These are phyloP conservation scores for Quillaja saponaria DNA, from an alignment of 306 rosid genomes.

Conservation along the genomic window DNA sequence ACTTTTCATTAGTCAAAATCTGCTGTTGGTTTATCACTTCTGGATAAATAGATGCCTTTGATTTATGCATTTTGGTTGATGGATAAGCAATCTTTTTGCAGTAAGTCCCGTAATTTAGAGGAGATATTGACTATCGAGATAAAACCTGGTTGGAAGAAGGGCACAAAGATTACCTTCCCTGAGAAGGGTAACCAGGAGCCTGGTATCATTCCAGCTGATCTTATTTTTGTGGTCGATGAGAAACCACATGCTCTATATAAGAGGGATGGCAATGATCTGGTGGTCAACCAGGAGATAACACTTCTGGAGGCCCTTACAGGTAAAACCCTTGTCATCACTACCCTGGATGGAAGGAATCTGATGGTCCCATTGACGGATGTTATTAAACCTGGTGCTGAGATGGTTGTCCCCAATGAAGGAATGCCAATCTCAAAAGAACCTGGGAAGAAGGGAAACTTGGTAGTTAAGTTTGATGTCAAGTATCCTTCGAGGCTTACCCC, in stretches of 20 bases:
- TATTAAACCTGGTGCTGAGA: constrained; percentile 71
- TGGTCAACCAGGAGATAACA: constrained; percentile 75
- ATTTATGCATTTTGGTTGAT: constrained; percentile 22
- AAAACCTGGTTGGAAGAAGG: constrained; percentile 97
- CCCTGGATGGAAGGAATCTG: constrained; percentile 79
- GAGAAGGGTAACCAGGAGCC: constrained; percentile 93
- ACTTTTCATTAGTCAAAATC: too few relatives aligned
- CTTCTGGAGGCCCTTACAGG: constrained; percentile 90
- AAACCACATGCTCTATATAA: constrained; percentile 76
- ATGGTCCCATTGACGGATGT: constrained; percentile 58
- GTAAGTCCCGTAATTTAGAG: constrained; percentile 58
- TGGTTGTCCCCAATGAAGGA: constrained; percentile 73
- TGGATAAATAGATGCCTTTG: not conserved
- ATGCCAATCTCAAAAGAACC: constrained; percentile 93
- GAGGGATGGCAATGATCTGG: constrained; percentile 86
- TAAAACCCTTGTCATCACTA: constrained; percentile 62
- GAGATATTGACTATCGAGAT: constrained; percentile 90
- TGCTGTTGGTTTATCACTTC: constrained; percentile 5
- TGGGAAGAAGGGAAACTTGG: constrained; percentile 84
- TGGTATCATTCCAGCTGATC: constrained; percentile 82
- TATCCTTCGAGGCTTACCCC: constrained; percentile 75
- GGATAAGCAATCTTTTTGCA: constrained; percentile 45
- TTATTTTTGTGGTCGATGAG: constrained; percentile 82
- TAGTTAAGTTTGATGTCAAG: constrained; percentile 72
- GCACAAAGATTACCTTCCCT: constrained; percentile 86